Base-by-base conservation (phyloP, 371 early-diverging fungal species). In the Lichtheimia hyalospora region DNA sequence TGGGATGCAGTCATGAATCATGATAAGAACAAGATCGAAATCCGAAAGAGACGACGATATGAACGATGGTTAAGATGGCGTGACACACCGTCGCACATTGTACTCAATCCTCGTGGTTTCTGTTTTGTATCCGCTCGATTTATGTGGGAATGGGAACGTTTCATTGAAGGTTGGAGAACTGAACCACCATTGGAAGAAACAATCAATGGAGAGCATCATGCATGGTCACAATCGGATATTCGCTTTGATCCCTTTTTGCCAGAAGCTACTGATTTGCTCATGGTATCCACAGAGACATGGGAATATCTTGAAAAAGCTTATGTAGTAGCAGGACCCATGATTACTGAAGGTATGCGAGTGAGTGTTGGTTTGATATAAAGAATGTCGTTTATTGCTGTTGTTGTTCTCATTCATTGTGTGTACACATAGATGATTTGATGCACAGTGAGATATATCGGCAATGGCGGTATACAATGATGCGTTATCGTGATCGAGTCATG, bases 101-200 rank as follows among this genome's bases (percentile, higher is more conserved):
- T 68, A 25, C 54, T 49, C 51, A 46, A 55, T 3, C 53, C 28
- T 8, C 20, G 42, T 1, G 28, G 28, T 20, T 62, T 48, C 18
- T 64, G 52, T 39, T 70, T 73, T 52, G 62, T 73, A 3, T 55
- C 70, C 1, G 59, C 74, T 2, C 28, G 24, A 2, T 73, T 70
- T 62, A 70, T 73, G 61, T 55, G 50, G 51, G 53, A 54, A 39
- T 73, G 74, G 74, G 74, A 73, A 53, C 56, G 56, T 54, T 73
- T 70, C 61, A 50, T 73, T 14, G 74, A 73, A 50, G 74, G 74
- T 0, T 70, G 70, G 70, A 15, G 57, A 12, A 67, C 58, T 0
- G 20, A 50, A 3, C 63, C 67, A 5, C 68, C 70, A 14, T 6
- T 39, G 52, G 23, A 49, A 0, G 42, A 56, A 1, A 18, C 14